Percentiles rank a stretch among this genome's conserved stretches.
phyloP scores from a whole-genome alignment of 1,284 basidiomycete genomes.

The Malassezia arunalokei region DNA sequence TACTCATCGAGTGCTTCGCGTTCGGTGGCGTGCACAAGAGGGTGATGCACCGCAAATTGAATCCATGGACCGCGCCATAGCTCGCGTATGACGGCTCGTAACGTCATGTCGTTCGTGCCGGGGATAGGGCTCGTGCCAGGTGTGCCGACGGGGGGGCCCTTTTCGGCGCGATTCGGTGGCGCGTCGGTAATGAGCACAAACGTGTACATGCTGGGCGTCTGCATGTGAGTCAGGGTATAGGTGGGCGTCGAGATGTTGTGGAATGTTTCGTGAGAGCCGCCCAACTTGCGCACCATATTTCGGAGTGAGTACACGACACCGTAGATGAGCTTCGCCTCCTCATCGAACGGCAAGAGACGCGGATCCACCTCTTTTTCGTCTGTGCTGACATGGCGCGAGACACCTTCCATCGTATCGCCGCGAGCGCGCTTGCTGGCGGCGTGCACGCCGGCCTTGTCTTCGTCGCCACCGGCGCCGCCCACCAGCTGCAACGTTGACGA shows the following conservation, averaged over 20 bases:
- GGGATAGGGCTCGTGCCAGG: conserved; percentile 23
- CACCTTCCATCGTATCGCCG: conserved; percentile 19
- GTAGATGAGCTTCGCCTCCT: conserved; percentile 94
- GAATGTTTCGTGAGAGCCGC: conserved; percentile 57
- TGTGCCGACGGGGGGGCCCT: conserved; percentile 6
- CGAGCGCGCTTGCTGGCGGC: background rate
- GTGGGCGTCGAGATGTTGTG: conserved; percentile 77
- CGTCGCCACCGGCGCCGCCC: conserved; percentile 2
- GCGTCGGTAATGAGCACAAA: conserved; percentile 89
- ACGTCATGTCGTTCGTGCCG: conserved; percentile 43
- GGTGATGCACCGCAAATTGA: conserved; percentile 84
- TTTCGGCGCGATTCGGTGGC: conserved; percentile 49
- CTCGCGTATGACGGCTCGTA: conserved; percentile 71
- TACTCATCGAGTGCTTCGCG: conserved; percentile 15
- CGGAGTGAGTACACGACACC: conserved; percentile 81
- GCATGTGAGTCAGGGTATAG: conserved; percentile 86
- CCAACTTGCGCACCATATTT: conserved; percentile 85
- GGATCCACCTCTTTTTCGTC: background rate
- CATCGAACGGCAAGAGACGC: conserved; percentile 61
- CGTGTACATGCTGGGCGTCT: conserved; percentile 83
- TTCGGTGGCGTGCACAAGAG: conserved; percentile 54
- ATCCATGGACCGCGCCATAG: conserved; percentile 84
- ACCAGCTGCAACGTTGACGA: conserved; percentile 31
- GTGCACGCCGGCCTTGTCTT: background rate
- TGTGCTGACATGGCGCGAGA: conserved; percentile 11